phyloP scores from a whole-genome alignment of 2,329 filamentous ascomycete genomes.

The Hypoxylon rubiginosum region DNA sequence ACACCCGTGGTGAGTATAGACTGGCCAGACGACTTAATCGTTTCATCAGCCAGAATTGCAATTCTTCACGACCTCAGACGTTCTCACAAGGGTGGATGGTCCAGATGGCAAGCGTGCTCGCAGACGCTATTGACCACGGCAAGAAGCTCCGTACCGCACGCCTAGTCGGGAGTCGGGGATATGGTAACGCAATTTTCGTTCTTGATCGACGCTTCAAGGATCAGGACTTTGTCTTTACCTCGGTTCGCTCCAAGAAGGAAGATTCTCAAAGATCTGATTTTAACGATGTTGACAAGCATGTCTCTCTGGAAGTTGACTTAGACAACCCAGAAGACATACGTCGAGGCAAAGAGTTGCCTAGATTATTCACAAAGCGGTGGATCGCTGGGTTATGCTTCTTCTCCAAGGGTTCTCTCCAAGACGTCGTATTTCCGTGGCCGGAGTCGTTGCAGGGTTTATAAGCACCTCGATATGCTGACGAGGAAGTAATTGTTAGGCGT shows the following conservation, averaged over 20 bases:
- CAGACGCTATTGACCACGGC: neutral
- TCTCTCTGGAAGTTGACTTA: neutral
- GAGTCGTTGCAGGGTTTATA: neutral
- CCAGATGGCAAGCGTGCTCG: neutral
- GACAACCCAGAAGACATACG: neutral
- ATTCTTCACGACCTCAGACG: neutral
- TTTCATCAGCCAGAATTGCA: neutral
- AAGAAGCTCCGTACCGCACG: neutral
- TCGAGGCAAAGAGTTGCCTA: neutral
- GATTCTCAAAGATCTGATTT: neutral
- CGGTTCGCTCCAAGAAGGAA: neutral
- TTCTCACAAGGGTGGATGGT: neutral
- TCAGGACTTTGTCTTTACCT: neutral
- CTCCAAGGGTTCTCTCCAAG: neutral
- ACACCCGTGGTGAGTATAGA: neutral
- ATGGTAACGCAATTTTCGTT: neutral
- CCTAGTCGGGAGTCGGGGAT: neutral
- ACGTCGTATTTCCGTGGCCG: neutral
- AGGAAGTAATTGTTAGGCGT: no score
- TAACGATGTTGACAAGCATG: neutral
- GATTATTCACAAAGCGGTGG: neutral
- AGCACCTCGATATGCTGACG: neutral
- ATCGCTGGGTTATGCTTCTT: conserved; percentile 1
- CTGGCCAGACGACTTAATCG: neutral
- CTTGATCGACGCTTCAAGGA: neutral